phyloP scores from a whole-genome alignment of 306 rosid species.

The Ammopiptanthus mongolicus region DNA sequence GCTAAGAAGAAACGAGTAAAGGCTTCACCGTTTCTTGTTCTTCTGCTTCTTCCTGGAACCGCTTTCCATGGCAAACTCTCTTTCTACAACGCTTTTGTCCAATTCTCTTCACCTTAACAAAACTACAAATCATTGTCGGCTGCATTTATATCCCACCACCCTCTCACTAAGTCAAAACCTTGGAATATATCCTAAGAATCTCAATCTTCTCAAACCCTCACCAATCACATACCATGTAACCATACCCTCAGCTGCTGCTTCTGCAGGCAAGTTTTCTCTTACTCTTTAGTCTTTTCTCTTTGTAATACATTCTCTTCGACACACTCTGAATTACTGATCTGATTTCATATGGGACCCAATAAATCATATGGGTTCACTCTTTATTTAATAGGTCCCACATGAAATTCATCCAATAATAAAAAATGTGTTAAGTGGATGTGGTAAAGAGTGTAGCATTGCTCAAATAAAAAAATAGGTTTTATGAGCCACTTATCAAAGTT shows the following conservation, averaged over 20 bases:
- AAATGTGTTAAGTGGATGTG: no score
- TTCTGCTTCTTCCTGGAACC: not conserved
- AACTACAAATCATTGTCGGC: not conserved
- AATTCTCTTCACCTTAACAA: slow-evolving; percentile 28
- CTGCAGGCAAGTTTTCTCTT: slow-evolving; percentile 47
- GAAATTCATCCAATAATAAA: no score
- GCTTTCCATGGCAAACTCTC: slow-evolving; percentile 33
- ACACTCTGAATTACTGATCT: no score
- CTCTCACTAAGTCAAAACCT: slow-evolving; percentile 14
- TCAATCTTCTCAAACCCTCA: slow-evolving; percentile 22
- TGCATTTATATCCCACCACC: slow-evolving; percentile 12
- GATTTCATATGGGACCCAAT: no score
- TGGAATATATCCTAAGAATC: slow-evolving; percentile 8
- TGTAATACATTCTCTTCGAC: no score
- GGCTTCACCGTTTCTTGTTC: not conserved
- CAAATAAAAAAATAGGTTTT: not conserved
- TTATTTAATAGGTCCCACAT: no score
- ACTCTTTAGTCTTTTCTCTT: no score
- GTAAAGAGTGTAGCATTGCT: no score
- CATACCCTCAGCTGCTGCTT: slow-evolving; percentile 42
- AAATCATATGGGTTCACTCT: no score
- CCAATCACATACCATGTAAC: slow-evolving; percentile 20
- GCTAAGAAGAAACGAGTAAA: not conserved
- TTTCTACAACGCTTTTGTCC: slow-evolving; percentile 28
- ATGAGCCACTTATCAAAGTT: not conserved